A percentile compares a stretch with the other conserved stretches of the same genome.
Conservation (phyloP, 2,329 filamentous ascomycete species). For the Aspergillus sp. region DNA sequence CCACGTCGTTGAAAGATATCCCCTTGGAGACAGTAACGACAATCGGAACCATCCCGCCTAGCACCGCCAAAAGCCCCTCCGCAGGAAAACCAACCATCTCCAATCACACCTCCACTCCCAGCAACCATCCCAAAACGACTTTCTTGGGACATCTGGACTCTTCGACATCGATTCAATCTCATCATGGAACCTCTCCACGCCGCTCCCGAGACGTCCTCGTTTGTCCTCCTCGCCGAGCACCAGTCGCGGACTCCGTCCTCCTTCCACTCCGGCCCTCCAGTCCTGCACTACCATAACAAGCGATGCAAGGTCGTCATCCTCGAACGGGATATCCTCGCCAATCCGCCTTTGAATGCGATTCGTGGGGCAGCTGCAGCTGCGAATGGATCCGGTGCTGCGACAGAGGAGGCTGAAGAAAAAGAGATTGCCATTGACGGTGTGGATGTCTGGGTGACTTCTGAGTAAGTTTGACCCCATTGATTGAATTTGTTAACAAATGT, state of each 20-base stretch:
- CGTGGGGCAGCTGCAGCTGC: conserved; percentile 11
- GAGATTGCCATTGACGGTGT: conserved; percentile 36
- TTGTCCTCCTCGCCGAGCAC: conserved; percentile 40
- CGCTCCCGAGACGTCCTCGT: conserved; percentile 35
- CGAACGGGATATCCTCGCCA: conserved; percentile 33
- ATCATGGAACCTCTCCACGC: conserved; percentile 40
- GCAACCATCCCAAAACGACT: too few relatives aligned
- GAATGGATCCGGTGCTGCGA: conserved; percentile 6
- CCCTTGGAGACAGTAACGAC: too few relatives aligned
- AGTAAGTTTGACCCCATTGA: conserved; percentile 26
- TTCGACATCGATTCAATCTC: not conserved
- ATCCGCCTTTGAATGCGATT: conserved; percentile 30
- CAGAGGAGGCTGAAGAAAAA: conserved; percentile 14
- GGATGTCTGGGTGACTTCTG: conserved; percentile 45
- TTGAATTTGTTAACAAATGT: not conserved
- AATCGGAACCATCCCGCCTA: too few relatives aligned
- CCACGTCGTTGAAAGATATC: too few relatives aligned
- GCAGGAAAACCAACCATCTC: too few relatives aligned
- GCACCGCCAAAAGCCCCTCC: too few relatives aligned
- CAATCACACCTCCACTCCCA: too few relatives aligned
- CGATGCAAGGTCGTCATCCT: conserved; percentile 41
- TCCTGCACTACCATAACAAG: conserved; percentile 44
- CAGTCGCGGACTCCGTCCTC: conserved; percentile 45
- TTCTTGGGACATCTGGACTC: too few relatives aligned
- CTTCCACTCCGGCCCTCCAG: conserved; percentile 42